A percentile compares a stretch with the other conserved stretches of the same genome.
Conservation (phyloP, 495 filamentous ascomycete species). For the Aspergillus sclerotiicarbonarius region DNA sequence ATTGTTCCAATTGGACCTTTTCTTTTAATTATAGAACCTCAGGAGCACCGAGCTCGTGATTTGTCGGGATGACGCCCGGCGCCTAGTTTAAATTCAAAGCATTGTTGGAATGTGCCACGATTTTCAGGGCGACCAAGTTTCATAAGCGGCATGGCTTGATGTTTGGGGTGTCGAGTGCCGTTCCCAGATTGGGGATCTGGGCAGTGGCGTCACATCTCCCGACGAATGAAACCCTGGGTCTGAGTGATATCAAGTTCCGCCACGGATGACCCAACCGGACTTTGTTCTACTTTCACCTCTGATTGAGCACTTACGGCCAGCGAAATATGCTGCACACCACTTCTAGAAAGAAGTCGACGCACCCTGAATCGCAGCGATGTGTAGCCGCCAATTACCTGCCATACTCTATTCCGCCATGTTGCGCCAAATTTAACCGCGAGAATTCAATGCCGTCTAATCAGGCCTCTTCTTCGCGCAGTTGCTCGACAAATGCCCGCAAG, state of each 20-base stretch:
- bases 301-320: background rate
- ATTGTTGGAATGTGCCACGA: background rate
- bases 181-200: background rate
- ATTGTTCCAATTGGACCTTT: background rate
- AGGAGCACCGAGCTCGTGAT: background rate
- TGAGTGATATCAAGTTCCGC: background rate
- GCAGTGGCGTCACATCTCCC: background rate
- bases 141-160: background rate
- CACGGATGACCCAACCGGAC: background rate
- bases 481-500: constrained; percentile 64
- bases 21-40: background rate
- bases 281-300: background rate
- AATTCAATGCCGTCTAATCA: constrained; percentile 4
- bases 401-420: background rate
- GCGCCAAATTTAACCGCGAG: background rate
- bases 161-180: background rate
- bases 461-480: constrained; percentile 36
- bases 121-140: background rate
- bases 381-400: background rate
- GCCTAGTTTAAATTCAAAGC: background rate
- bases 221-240: background rate
- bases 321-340: background rate
- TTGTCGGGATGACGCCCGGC: background rate
- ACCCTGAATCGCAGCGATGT: background rate
- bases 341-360: background rate